Evolutionary conservation across 176 grass and related monocot genomes (phyloP), one percentile per base, ranked within the genome.

Genomic region (Panicum miliaceum): DNA sequence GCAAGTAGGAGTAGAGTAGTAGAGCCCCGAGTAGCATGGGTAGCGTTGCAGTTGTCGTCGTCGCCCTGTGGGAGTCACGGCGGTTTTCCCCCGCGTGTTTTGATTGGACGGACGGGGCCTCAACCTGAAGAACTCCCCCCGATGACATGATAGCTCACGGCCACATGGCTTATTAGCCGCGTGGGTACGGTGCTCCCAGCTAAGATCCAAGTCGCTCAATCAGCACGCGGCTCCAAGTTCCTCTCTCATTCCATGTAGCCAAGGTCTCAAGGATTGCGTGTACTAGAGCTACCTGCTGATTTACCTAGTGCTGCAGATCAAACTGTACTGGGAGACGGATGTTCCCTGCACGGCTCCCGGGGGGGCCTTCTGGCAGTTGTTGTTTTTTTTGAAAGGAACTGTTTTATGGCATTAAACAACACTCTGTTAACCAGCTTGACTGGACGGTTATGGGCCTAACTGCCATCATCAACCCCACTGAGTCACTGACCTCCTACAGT

Each of bases 401-500:
- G 43, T 32, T 34, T 32, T 5, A 0, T 10, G 0, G 8, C 27
- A 73, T 73, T 51, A 72, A 72, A 45, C 41, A 16, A 43, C 6
- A 43, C 6, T 7, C 2, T 3, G 1, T 1, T 14, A 23, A 50
- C 7, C 14, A 48, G 71, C 70, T 25, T 27, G 43, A 9, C 69
- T 48, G 23, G 18, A 50, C 3, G 14, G 25, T 2, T 5, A 51
- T 12, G 51, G 0, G 19, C 35, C 10, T 35, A 35, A 74, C 34
- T 10, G 7, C 19, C 29, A 83, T 84, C 8, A 75, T 64, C 70
- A 84, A 1, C 56, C 57, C 43, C 81, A 63, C 56, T n/a, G n/a
- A n/a, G n/a, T n/a, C n/a, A n/a, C n/a, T 6, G 18, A 19, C 7
- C 40, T 36, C 62, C 13, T 53, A 16, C 7, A 58, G 20, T 14